Percentiles rank a stretch among this genome's conserved stretches.
Conservation (phyloP, 2,329 filamentous ascomycete species). For the Alternaria alternata region DNA sequence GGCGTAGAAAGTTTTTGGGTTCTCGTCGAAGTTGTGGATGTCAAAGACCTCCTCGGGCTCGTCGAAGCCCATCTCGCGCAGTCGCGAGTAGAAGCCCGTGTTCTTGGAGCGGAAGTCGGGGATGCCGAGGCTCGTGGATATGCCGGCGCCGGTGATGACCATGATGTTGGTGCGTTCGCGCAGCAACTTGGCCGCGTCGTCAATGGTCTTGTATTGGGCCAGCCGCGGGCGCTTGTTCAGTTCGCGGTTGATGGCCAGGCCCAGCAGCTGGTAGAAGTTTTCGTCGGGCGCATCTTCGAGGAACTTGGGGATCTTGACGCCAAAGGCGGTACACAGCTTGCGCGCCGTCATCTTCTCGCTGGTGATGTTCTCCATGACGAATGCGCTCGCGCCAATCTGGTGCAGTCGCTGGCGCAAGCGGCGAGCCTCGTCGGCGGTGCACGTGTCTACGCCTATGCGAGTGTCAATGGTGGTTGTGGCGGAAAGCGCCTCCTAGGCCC, state of each 20-base stretch:
- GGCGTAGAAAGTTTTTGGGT: slow-evolving; percentile 88
- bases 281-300: slow-evolving; percentile 77
- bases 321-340: slow-evolving; percentile 87
- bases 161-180: slow-evolving; percentile 82
- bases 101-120: slow-evolving; percentile 96
- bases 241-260: slow-evolving; percentile 80
- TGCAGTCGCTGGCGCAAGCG: slow-evolving; percentile 75
- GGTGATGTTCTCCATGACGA: slow-evolving; percentile 67
- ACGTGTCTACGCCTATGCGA: slow-evolving; percentile 36
- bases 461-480: slow-evolving; percentile 17
- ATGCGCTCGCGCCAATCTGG: slow-evolving; percentile 77
- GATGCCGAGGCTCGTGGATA: slow-evolving; percentile 95
- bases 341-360: slow-evolving; percentile 75
- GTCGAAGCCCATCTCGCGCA: slow-evolving; percentile 76
- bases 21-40: slow-evolving; percentile 82
- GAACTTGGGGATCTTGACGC: slow-evolving; percentile 75
- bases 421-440: slow-evolving; percentile 64
- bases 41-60: slow-evolving; percentile 97
- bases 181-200: slow-evolving; percentile 84
- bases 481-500: background rate
- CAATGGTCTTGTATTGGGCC: slow-evolving; percentile 79
- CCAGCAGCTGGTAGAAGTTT: slow-evolving; percentile 76
- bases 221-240: slow-evolving; percentile 84
- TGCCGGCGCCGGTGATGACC: slow-evolving; percentile 93
- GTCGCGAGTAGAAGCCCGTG: slow-evolving; percentile 87